Base-by-base conservation (phyloP, 1,139 yeast genomes). In the Candida sojae region DNA sequence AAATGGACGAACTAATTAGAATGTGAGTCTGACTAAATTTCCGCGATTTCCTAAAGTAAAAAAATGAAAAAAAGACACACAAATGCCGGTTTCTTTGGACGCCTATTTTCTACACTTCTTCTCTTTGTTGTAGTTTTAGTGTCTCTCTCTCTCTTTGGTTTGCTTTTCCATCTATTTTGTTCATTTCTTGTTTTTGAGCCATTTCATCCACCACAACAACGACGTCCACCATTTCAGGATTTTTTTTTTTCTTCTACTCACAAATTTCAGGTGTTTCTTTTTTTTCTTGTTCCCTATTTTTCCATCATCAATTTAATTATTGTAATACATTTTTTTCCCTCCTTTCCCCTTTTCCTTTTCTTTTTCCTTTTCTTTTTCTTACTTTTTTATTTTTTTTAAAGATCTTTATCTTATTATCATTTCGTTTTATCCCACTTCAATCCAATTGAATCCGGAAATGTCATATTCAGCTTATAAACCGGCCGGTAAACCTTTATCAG, bases 401-500 rank as follows among this genome's bases (percentile, higher is more conserved):
- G 4, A 17, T n/a, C 31, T 9, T 8, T 38, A 6, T 30, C 28
- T 28, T 9, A 23, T 28, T 11, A 6, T 6, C 32, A 17, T 37
- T 28, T n/a, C n/a, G n/a, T n/a, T n/a, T n/a, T n/a, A 41, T 8
- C 17, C 21, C 35, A 28, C 28, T 23, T n/a, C 25, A 32, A 37
- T 31, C 39, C 30, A 33, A 31, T 32, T 32, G 39, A 42, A 26
- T 10, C 12, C 17, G 10, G 25, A 17, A 3, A 71, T 71, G 76
- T 67, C 75, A 42, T 66, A 67, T 48, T 74, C 83, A 12, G 83
- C 80, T 44, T 86, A 86, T 63, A 89, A 84, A 66, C 73, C 81
- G 47, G 75, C 80, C 53, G 91, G 89, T 17, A 82, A 82, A 59
- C 90, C 89, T 12, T 73, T 86, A 52, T 83, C 89, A 40, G 82